A percentile compares a stretch with the other conserved stretches of the same genome.
Conservation (phyloP, 306 rosid genomes). For the Castanea mollissima region DNA sequence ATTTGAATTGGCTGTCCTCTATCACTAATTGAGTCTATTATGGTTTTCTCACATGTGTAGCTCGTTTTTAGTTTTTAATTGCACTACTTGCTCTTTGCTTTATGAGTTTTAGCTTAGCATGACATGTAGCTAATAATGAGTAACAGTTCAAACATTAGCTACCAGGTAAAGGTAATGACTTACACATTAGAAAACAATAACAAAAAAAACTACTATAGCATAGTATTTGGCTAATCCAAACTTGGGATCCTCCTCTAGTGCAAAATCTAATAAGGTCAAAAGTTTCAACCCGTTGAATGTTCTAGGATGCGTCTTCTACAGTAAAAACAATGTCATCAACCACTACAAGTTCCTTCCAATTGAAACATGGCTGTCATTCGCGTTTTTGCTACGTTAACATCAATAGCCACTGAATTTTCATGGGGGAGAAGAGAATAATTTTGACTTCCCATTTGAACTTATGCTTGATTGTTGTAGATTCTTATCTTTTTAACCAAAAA, state of each 20-base stretch:
- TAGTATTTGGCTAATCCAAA: not conserved
- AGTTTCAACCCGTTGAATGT: not conserved
- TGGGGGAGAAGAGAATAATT: not conserved
- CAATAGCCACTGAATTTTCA: not conserved
- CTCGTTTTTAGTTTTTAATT: not conserved
- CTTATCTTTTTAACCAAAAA: not conserved
- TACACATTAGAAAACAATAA: not conserved
- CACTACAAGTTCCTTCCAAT: not conserved
- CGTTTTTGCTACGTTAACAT: conserved; percentile 1
- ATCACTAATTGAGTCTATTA: not conserved
- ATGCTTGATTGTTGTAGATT: not conserved
- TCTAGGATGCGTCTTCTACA: not conserved
- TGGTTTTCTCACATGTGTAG: not conserved
- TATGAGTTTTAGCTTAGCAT: not conserved
- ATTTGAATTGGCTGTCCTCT: not conserved
- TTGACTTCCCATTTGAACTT: not conserved
- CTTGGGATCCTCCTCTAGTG: not conserved
- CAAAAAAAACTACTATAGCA: no score
- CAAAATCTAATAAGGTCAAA: not conserved
- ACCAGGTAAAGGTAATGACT: not conserved
- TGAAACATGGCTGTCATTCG: not conserved
- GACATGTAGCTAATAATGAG: not conserved
- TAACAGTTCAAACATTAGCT: not conserved
- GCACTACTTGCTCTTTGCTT: not conserved
- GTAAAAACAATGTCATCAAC: not conserved